phyloP scores from a whole-genome alignment of 495 filamentous ascomycete species.

The Apodospora peruviana region DNA sequence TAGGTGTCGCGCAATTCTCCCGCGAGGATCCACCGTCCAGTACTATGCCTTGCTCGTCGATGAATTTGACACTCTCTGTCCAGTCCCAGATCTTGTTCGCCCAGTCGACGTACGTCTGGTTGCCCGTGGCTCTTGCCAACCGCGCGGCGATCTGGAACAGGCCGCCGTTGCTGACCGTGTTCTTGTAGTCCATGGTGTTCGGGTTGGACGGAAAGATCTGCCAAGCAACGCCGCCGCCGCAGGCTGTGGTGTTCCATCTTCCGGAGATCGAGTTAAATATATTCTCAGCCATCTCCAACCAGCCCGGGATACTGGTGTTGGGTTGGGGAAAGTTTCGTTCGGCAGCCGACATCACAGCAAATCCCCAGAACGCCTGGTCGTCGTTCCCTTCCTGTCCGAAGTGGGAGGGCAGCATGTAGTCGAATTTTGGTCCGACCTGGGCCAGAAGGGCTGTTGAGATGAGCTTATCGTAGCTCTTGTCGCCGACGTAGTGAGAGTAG shows the following conservation, averaged over 20 bases:
- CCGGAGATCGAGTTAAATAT: constrained; percentile 39
- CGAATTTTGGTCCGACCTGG: constrained; percentile 53
- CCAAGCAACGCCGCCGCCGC: constrained; percentile 72
- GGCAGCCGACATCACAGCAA: constrained; percentile 66
- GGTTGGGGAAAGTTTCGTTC: constrained; percentile 69
- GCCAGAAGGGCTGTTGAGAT: constrained; percentile 61
- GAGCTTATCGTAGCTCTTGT: constrained; percentile 64
- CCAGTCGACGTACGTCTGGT: constrained; percentile 61
- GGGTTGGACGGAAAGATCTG: constrained; percentile 76
- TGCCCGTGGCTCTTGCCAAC: constrained; percentile 59
- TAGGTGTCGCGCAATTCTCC: constrained; percentile 41
- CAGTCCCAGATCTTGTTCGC: constrained; percentile 68
- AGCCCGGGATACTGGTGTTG: constrained; percentile 46
- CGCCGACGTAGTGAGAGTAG: constrained; percentile 80
- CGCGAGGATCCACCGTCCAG: constrained; percentile 49
- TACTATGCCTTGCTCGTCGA: constrained; percentile 44
- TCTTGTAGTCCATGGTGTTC: constrained; percentile 67
- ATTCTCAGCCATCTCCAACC: constrained; percentile 52
- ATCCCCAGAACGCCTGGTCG: constrained; percentile 77
- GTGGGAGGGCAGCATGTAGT: constrained; percentile 51
- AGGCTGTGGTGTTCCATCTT: constrained; percentile 65
- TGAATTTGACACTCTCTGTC: constrained; percentile 47
- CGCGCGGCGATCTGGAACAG: constrained; percentile 66
- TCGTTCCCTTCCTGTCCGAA: constrained; percentile 56
- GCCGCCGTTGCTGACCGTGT: constrained; percentile 63